Evolutionary conservation across 495 filamentous ascomycete species (phyloP).

Genomic region (Xylaria longipes): DNA sequence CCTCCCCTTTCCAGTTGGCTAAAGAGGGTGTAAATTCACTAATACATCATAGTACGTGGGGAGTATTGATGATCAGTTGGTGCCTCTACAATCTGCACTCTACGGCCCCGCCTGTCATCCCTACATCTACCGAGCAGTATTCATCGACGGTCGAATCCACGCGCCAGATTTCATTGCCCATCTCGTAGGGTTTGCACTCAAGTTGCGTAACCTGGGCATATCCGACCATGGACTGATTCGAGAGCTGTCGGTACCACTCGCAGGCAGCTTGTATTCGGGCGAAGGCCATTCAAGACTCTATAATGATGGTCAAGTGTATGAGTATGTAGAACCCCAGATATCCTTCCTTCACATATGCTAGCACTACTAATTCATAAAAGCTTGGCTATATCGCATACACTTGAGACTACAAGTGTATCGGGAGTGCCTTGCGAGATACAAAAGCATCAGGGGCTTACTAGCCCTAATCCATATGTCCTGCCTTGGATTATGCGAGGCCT

Average conservation of each 20-base stretch:
- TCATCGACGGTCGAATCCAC: constrained; percentile 92
- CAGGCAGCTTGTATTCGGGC: constrained; percentile 87
- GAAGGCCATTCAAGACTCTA: constrained; percentile 95
- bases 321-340: constrained; percentile 54
- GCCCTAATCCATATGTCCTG: constrained; percentile 81
- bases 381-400: constrained; percentile 81
- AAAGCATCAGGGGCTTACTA: constrained; percentile 54
- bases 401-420: constrained; percentile 77
- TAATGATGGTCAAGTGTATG: constrained; percentile 87
- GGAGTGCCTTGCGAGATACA: constrained; percentile 55
- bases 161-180: constrained; percentile 93
- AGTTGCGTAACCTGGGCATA: constrained; percentile 89
- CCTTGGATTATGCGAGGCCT: constrained; percentile 94
- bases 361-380: constrained; percentile 47
- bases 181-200: constrained; percentile 90
- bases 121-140: constrained; percentile 90
- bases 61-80: constrained; percentile 95
- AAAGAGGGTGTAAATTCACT: not conserved
- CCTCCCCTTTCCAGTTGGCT: not conserved
- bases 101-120: constrained; percentile 85
- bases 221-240: constrained; percentile 92
- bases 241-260: constrained; percentile 85
- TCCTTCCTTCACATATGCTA: not conserved
- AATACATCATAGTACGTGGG: constrained; percentile 58
- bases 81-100: constrained; percentile 80